Evolutionary conservation across 306 rosid species (phyloP).

Genomic region (Cucurbita moschata): DNA sequence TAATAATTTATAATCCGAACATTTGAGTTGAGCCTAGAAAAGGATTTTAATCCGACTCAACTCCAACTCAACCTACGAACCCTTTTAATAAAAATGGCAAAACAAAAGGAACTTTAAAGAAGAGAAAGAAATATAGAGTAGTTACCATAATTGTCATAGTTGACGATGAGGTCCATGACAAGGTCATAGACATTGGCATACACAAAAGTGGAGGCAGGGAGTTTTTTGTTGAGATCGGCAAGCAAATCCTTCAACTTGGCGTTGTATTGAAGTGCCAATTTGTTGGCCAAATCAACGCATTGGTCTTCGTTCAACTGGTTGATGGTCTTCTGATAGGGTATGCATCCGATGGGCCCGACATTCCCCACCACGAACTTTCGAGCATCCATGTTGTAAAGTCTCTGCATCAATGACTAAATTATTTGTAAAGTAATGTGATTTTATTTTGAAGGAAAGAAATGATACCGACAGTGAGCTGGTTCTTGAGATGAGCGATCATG

Average conservation of each 20-base stretch:
- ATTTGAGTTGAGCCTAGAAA: no score
- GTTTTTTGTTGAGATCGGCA: slow-evolving; percentile 48
- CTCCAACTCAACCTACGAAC: no score
- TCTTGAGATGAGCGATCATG: slow-evolving; percentile 51
- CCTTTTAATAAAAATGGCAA: background rate
- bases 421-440: no score
- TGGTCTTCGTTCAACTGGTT: slow-evolving; percentile 54
- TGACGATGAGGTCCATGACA: slow-evolving; percentile 45
- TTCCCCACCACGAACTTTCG: slow-evolving; percentile 73
- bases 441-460: no score
- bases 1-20: no score
- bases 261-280: slow-evolving; percentile 64
- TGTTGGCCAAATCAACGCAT: slow-evolving; percentile 79
- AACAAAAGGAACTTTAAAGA: background rate
- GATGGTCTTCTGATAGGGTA: slow-evolving; percentile 78
- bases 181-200: slow-evolving; percentile 73
- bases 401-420: slow-evolving; percentile 17
- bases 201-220: slow-evolving; percentile 60
- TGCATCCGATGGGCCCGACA: slow-evolving; percentile 90
- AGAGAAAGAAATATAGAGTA: background rate
- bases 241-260: slow-evolving; percentile 59
- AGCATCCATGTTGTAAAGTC: slow-evolving; percentile 69
- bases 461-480: slow-evolving; percentile 48
- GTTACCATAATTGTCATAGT: slow-evolving; percentile 52
- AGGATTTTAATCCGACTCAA: no score